Evolutionary conservation across 352 stramenopile genomes (phyloP).

Genomic region (Elongisporangium senticosum): DNA sequence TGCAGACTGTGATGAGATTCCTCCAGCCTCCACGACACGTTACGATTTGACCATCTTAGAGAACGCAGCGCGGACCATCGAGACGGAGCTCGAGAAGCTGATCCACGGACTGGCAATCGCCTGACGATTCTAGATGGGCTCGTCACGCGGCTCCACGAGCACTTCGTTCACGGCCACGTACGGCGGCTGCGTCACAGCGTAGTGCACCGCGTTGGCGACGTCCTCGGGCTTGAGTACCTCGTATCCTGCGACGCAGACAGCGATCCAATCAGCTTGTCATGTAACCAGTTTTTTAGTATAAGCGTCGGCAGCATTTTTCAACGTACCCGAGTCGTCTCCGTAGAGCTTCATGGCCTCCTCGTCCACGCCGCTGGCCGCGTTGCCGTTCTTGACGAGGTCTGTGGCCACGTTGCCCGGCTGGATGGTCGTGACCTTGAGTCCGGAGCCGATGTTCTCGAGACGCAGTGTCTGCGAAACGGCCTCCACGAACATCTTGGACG

Average conservation of each 20-base stretch:
- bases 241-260: constrained; percentile 30
- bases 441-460: constrained; percentile 81
- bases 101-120: constrained; percentile 33
- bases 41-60: constrained; percentile 35
- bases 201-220: constrained; percentile 83
- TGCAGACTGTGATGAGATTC: constrained; percentile 11
- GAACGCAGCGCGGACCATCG: constrained; percentile 35
- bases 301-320: not conserved
- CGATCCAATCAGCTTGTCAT: constrained; percentile 8
- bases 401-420: constrained; percentile 90
- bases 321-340: constrained; percentile 37
- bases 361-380: constrained; percentile 58
- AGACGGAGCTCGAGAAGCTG: constrained; percentile 39
- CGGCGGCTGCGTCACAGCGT: constrained; percentile 77
- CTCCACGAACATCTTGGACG: constrained; percentile 92
- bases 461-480: constrained; percentile 80
- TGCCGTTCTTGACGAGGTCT: constrained; percentile 86
- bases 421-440: constrained; percentile 86
- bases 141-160: constrained; percentile 87
- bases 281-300: not conserved
- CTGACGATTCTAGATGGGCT: constrained; percentile 50
- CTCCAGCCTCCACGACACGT: constrained; percentile 16
- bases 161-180: constrained; percentile 90
- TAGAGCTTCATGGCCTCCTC: constrained; percentile 76
- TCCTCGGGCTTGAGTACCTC: constrained; percentile 80